These are phyloP conservation scores for Raffaelea arxii DNA, from an alignment of 2,329 filamentous ascomycete genomes.

Conservation along the genomic window DNA sequence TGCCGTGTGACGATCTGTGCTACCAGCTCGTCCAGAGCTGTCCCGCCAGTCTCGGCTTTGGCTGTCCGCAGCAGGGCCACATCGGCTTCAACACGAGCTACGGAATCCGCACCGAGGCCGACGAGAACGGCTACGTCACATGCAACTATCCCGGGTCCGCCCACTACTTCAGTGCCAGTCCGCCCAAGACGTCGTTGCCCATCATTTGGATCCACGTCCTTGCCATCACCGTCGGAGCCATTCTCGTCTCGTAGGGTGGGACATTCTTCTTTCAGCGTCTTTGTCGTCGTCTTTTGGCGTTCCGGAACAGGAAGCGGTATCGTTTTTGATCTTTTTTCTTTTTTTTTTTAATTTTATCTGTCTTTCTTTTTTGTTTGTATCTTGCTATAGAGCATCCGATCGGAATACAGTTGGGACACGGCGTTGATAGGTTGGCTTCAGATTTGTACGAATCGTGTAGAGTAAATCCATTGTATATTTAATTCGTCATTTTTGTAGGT, in stretches of 20 bases:
- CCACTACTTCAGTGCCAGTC: constrained; percentile 33
- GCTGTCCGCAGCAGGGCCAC: constrained; percentile 49
- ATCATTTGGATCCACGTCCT: constrained; percentile 1
- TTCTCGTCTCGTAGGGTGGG: too few relatives aligned
- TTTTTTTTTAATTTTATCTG: background rate
- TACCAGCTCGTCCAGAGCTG: constrained; percentile 79
- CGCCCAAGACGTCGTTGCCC: constrained; percentile 4
- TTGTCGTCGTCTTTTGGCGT: too few relatives aligned
- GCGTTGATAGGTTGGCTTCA: too few relatives aligned
- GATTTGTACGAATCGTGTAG: too few relatives aligned
- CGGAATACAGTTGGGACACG: constrained; percentile 1
- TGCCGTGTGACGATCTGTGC: constrained; percentile 83
- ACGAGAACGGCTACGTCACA: constrained; percentile 20
- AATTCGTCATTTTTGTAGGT: too few relatives aligned
- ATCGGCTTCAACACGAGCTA: constrained; percentile 38
- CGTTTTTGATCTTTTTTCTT: background rate
- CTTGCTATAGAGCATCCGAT: background rate
- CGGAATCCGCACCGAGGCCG: constrained; percentile 18
- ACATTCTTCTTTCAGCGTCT: too few relatives aligned
- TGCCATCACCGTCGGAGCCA: background rate
- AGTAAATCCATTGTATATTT: too few relatives aligned
- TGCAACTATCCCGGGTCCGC: constrained; percentile 56
- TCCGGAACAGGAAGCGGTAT: constrained; percentile 2
- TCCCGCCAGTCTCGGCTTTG: constrained; percentile 65
- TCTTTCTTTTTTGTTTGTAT: background rate